phyloP scores from a whole-genome alignment of 2,329 filamentous ascomycete genomes.

The Emmonsia crescens region DNA sequence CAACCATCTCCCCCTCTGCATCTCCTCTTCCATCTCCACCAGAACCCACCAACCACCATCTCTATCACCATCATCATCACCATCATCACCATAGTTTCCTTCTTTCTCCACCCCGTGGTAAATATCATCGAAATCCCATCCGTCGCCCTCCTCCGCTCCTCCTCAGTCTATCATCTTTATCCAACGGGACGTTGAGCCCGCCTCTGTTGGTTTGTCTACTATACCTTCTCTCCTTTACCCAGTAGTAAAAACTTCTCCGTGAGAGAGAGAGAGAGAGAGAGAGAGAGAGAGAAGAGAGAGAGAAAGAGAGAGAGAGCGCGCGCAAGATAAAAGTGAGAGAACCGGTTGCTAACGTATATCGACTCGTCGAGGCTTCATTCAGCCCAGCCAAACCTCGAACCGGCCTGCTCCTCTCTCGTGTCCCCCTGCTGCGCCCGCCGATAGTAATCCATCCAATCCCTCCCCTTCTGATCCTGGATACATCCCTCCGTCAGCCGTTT shows the following conservation, averaged over 20 bases:
- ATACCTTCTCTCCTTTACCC: not conserved
- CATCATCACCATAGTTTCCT: not conserved
- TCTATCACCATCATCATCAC: not conserved
- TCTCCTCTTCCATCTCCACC: slow-evolving; percentile 11
- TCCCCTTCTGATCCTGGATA: not conserved
- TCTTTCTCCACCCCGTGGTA: not conserved
- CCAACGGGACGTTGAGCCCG: not conserved
- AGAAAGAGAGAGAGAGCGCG: not conserved
- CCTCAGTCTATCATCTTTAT: not conserved
- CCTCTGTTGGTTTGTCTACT: not conserved
- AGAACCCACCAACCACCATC: not conserved
- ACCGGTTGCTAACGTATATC: not conserved
- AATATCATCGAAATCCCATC: not conserved
- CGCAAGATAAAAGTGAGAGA: no score
- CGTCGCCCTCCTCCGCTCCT: not conserved
- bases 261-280: not conserved
- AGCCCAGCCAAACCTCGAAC: slow-evolving; percentile 8
- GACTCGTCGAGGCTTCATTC: slow-evolving; percentile 1
- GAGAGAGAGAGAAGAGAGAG: not conserved
- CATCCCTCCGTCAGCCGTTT: not conserved
- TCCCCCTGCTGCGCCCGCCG: not conserved
- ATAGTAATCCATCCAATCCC: not conserved
- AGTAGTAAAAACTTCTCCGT: not conserved
- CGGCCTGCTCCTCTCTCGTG: slow-evolving; percentile 2
- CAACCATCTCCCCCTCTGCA: not conserved